Evolutionary conservation across 2,329 filamentous ascomycete species (phyloP).

Genomic region (Fusarium staphyleae): DNA sequence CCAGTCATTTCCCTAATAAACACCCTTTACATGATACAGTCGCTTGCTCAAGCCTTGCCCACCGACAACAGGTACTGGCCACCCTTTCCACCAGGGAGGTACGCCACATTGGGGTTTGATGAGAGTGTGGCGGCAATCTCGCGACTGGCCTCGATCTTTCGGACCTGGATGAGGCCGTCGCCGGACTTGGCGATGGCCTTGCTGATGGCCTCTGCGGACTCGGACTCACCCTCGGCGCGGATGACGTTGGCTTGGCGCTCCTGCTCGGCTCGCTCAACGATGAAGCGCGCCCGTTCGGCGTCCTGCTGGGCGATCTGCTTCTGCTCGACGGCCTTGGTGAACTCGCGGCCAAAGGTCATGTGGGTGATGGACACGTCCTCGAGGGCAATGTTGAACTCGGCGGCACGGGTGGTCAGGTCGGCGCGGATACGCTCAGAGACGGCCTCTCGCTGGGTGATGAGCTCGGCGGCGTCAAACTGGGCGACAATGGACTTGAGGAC

Average conservation of each 20-base stretch:
- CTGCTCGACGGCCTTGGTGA: slow-evolving; percentile 98
- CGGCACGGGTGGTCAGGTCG: slow-evolving; percentile 89
- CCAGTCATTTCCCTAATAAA: slow-evolving; percentile 32
- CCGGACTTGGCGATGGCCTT: slow-evolving; percentile 92
- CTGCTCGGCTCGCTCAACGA: slow-evolving; percentile 98
- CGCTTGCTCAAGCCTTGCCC: slow-evolving; percentile 46
- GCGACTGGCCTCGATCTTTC: slow-evolving; percentile 94
- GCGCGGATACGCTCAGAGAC: slow-evolving; percentile 93
- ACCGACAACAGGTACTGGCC: slow-evolving; percentile 63
- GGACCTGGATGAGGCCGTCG: slow-evolving; percentile 92
- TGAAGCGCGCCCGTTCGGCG: slow-evolving; percentile 94
- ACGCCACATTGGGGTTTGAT: slow-evolving; percentile 92
- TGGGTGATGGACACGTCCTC: slow-evolving; percentile 99
- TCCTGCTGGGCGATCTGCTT: slow-evolving; percentile 99
- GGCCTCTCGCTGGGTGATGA: slow-evolving; percentile 98
- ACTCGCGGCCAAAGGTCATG: slow-evolving; percentile 99
- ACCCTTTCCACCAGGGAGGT: slow-evolving; percentile 79
- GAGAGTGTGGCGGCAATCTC: slow-evolving; percentile 94
- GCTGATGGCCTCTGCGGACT: slow-evolving; percentile 93
- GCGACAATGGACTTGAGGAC: slow-evolving; percentile 98
- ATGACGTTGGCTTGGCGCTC: slow-evolving; percentile 99
- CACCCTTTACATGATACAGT: slow-evolving; percentile 27
- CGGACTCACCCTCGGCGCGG: slow-evolving; percentile 95
- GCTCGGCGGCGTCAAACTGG: slow-evolving; percentile 97
- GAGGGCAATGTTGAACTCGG: slow-evolving; percentile 98